Conservation (phyloP, 306 rosid species). For the Abrus precatorius region DNA sequence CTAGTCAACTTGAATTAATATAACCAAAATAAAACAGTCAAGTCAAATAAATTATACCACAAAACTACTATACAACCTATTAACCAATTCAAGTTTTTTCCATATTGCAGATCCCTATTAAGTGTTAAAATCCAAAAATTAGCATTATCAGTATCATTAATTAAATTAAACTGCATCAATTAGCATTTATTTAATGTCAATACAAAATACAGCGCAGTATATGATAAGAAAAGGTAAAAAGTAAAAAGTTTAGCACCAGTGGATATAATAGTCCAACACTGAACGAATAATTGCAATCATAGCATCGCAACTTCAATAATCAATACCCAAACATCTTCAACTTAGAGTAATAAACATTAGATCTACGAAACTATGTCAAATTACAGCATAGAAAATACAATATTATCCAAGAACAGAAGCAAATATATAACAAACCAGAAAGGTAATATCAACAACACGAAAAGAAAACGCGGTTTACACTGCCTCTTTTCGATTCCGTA, state of each 20-base stretch:
- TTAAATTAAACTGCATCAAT: neutral
- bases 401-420: neutral
- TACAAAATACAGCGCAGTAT: neutral
- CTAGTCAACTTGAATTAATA: neutral
- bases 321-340: neutral
- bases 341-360: neutral
- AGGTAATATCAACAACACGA: neutral
- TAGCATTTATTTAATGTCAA: neutral
- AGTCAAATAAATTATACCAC: neutral
- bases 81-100: too few relatives aligned
- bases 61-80: too few relatives aligned
- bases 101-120: neutral
- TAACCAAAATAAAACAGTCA: neutral
- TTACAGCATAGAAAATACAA: neutral
- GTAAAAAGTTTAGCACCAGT: neutral
- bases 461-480: neutral
- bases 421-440: neutral
- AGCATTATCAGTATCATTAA: neutral
- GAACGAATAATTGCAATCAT: neutral
- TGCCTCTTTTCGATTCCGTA: neutral
- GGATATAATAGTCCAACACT: neutral
- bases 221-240: neutral
- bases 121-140: neutral
- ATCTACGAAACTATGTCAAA: neutral
- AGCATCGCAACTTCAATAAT: neutral